Evolutionary conservation across 2,329 filamentous ascomycete genomes (phyloP).

Genomic region (Cercospora citrullina): DNA sequence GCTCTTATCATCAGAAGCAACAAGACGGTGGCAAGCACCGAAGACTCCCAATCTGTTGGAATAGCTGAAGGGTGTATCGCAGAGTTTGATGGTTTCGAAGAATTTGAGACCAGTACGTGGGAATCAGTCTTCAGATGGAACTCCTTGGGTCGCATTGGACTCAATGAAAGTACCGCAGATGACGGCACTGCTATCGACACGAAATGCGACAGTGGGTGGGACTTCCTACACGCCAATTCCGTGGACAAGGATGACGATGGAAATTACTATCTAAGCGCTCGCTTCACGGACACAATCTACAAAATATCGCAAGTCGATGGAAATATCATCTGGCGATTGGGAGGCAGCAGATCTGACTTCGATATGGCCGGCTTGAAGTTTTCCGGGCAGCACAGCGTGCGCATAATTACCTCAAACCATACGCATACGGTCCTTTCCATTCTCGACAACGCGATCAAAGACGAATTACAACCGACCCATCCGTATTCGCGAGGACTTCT

Average conservation of each 20-base stretch:
- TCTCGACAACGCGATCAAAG: slow-evolving; percentile 51
- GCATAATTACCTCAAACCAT: slow-evolving; percentile 42
- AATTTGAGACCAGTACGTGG: slow-evolving; percentile 17
- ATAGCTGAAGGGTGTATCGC: slow-evolving; percentile 10
- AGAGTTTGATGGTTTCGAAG: slow-evolving; percentile 21
- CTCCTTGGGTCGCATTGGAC: slow-evolving; percentile 16
- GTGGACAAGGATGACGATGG: slow-evolving; percentile 47
- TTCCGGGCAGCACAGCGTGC: slow-evolving; percentile 52
- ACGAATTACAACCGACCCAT: slow-evolving; percentile 16
- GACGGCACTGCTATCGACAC: background rate
- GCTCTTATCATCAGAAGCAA: slow-evolving; percentile 16
- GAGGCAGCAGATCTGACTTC: slow-evolving; percentile 21
- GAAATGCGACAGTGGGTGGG: slow-evolving; percentile 9
- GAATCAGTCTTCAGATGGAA: slow-evolving; percentile 19
- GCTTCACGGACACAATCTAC: slow-evolving; percentile 50
- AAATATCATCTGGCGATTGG: slow-evolving; percentile 52
- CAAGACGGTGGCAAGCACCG: slow-evolving; percentile 3
- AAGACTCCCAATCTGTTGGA: background rate
- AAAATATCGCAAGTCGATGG: slow-evolving; percentile 51
- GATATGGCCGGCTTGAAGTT: slow-evolving; percentile 31
- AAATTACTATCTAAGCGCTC: slow-evolving; percentile 55
- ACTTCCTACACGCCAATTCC: slow-evolving; percentile 19
- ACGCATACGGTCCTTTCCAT: slow-evolving; percentile 50
- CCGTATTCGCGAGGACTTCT: slow-evolving; percentile 21
- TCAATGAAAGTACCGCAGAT: slow-evolving; percentile 19